Conservation (phyloP, 495 filamentous ascomycete species). For the Parathielavia hyrcaniae region DNA sequence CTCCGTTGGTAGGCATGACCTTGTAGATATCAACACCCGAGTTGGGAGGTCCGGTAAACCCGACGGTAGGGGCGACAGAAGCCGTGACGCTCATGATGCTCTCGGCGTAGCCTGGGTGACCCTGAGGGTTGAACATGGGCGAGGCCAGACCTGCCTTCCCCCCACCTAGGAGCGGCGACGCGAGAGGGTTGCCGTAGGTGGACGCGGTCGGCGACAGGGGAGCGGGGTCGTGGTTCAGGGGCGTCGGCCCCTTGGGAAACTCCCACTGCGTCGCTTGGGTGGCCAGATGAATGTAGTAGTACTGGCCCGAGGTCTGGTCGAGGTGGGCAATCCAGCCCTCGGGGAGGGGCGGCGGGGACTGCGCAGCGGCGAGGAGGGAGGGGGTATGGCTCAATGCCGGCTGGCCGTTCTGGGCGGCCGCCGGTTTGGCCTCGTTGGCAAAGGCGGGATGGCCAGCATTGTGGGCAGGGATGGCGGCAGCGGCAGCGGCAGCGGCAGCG, state of each 20-base stretch:
- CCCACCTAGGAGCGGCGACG: conserved; percentile 64
- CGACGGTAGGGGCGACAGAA: conserved; percentile 60
- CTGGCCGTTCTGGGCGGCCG: conserved; percentile 38
- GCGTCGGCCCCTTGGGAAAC: conserved; percentile 87
- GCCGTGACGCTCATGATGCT: conserved; percentile 69
- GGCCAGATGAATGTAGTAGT: conserved; percentile 96
- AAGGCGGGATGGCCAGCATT: conserved; percentile 57
- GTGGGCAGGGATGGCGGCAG: conserved; percentile 17
- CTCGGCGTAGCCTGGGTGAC: conserved; percentile 60
- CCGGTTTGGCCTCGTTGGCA: conserved; percentile 63
- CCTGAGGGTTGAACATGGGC: conserved; percentile 65
- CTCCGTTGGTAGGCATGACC: conserved; percentile 87
- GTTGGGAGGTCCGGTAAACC: conserved; percentile 74
- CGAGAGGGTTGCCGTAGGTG: conserved; percentile 70
- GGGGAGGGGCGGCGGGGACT: conserved; percentile 83
- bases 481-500: conserved; percentile 23
- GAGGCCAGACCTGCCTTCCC: conserved; percentile 69
- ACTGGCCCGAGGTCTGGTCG: conserved; percentile 90
- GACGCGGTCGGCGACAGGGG: conserved; percentile 76
- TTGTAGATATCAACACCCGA: conserved; percentile 91
- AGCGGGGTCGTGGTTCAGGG: conserved; percentile 66
- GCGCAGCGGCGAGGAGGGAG: conserved; percentile 54
- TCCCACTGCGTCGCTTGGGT: conserved; percentile 98
- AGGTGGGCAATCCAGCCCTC: conserved; percentile 98
- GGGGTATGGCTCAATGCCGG: conserved; percentile 40